These are phyloP conservation scores for Moniliella sp. DNA, from an alignment of 1,284 basidiomycete genomes.

Conservation along the genomic window DNA sequence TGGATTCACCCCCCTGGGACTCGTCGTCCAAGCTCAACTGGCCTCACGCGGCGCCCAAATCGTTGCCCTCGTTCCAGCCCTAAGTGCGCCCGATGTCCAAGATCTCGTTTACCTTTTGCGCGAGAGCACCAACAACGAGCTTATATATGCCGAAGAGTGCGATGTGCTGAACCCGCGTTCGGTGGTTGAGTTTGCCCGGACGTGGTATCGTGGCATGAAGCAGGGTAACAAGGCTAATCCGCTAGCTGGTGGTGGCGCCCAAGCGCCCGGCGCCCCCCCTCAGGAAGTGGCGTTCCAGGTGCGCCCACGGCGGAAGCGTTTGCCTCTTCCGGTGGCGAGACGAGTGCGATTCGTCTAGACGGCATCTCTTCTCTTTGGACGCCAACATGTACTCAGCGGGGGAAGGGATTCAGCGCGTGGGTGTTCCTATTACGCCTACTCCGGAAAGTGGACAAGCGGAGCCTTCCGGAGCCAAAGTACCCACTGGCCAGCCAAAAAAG, in stretches of 20 bases:
- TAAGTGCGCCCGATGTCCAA: slow-evolving; percentile 5
- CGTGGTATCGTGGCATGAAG: slow-evolving; percentile 15
- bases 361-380: slow-evolving; percentile 4
- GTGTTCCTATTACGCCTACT: too few relatives aligned
- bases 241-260: background rate
- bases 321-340: too few relatives aligned
- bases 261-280: too few relatives aligned
- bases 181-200: slow-evolving; percentile 10
- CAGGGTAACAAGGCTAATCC: slow-evolving; percentile 3
- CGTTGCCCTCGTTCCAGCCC: slow-evolving; percentile 12
- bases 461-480: too few relatives aligned
- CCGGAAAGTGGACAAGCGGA: too few relatives aligned
- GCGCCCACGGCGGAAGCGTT: too few relatives aligned
- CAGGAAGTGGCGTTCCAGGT: too few relatives aligned
- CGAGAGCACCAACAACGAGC: slow-evolving; percentile 15
- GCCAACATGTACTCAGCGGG: background rate
- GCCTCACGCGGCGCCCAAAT: slow-evolving; percentile 21
- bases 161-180: slow-evolving; percentile 10
- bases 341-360: too few relatives aligned
- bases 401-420: background rate
- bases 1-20: slow-evolving; percentile 15
- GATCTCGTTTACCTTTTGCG: slow-evolving; percentile 18
- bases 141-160: slow-evolving; percentile 25
- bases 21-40: slow-evolving; percentile 13
- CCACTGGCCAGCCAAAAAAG: too few relatives aligned